Evolutionary conservation across 208 protist species (phyloP).

Genomic region (Trypanosomatidae sp.): DNA sequence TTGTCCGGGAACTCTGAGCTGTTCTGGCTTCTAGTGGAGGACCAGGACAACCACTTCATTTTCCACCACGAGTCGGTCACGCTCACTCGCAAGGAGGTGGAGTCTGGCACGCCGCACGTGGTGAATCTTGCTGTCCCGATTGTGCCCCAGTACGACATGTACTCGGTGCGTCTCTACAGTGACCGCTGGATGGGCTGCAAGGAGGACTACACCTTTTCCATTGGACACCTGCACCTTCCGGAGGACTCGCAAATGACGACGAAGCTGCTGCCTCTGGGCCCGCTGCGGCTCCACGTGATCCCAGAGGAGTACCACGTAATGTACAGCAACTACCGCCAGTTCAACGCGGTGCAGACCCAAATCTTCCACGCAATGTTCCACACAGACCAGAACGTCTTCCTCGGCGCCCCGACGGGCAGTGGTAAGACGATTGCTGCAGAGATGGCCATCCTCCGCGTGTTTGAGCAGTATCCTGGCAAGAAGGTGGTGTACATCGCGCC

Average conservation of each 20-base stretch:
- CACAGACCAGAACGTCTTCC: constrained; percentile 97
- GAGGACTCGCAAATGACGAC: constrained; percentile 95
- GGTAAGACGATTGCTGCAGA: constrained; percentile 99
- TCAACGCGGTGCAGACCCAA: constrained; percentile 99
- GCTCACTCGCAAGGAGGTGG: constrained; percentile 86
- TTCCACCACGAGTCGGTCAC: constrained; percentile 87
- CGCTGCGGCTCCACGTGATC: constrained; percentile 93
- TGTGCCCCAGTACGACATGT: constrained; percentile 97
- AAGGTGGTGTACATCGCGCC: constrained; percentile 99
- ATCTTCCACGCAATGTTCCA: constrained; percentile 99
- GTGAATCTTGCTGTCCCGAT: constrained; percentile 97
- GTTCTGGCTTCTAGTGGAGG: constrained; percentile 98
- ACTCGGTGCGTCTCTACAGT: constrained; percentile 94
- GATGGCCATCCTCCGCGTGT: constrained; percentile 97
- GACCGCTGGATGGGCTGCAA: constrained; percentile 95
- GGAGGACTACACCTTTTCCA: constrained; percentile 90
- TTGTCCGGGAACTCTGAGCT: constrained; percentile 93
- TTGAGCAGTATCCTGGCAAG: constrained; percentile 82
- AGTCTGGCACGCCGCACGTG: constrained; percentile 68
- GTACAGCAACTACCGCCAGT: constrained; percentile 94
- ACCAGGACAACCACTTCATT: constrained; percentile 95
- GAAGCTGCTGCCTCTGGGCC: constrained; percentile 94
- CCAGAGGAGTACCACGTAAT: constrained; percentile 82
- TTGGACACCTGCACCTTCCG: constrained; percentile 96
- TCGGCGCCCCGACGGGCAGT: constrained; percentile 97